Conservation (phyloP, 176 grass and related monocot species). For the Aechmea fasciata region DNA sequence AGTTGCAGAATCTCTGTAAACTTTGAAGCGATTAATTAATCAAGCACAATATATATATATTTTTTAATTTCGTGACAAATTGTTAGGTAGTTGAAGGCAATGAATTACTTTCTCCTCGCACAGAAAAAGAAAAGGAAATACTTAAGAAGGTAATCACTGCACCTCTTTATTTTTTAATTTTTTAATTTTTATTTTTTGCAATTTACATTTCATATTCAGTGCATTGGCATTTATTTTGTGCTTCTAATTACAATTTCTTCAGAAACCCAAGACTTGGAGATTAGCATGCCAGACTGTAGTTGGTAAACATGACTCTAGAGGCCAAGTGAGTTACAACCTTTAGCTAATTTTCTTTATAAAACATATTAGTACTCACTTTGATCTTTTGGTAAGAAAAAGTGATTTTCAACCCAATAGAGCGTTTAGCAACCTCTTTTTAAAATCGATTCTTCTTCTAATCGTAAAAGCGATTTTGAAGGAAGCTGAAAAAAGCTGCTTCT, state of each 20-base stretch:
- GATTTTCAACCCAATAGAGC: no score
- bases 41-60: no score
- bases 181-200: neutral
- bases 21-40: no score
- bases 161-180: neutral
- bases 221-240: neutral
- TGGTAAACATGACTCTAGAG: conserved; percentile 67
- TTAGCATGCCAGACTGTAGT: conserved; percentile 83
- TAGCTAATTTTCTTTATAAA: neutral
- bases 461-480: no score
- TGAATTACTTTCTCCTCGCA: conserved; percentile 62
- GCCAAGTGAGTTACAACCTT: conserved; percentile 32
- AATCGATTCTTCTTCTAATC: no score
- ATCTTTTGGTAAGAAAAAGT: no score
- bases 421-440: no score
- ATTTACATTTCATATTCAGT: neutral
- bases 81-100: conserved; percentile 67
- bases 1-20: no score
- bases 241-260: conserved; percentile 9
- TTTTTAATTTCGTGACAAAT: neutral
- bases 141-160: conserved; percentile 55
- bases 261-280: conserved; percentile 92
- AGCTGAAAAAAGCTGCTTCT: no score
- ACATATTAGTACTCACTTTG: neutral
- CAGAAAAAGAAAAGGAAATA: conserved; percentile 54